Percentiles rank a stretch among this genome's conserved stretches.
Evolutionary conservation across 2,329 filamentous ascomycete species (phyloP).

Genomic region (Trichoderma simmonsii): DNA sequence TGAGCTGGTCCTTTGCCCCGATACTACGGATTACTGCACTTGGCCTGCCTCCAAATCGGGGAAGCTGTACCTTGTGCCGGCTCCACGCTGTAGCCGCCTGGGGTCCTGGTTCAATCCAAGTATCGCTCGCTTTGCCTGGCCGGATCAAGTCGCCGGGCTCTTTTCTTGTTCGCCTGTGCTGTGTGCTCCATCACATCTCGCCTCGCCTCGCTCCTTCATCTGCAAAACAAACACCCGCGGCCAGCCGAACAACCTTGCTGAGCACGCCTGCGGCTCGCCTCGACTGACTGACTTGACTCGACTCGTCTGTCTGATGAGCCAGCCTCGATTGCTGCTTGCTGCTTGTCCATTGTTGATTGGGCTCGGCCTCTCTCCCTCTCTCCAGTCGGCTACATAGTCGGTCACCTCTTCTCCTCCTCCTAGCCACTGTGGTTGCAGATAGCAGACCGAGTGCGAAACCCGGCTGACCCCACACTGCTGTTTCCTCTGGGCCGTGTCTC

Average conservation of each 20-base stretch:
- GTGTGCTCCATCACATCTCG: constrained; percentile 7
- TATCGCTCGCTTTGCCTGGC: constrained; percentile 2
- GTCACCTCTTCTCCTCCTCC: not conserved
- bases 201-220: not conserved
- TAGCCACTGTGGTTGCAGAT: not conserved
- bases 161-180: not conserved
- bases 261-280: not conserved
- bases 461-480: constrained; percentile 9
- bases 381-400: not conserved
- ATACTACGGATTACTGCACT: not conserved
- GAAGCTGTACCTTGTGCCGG: not conserved
- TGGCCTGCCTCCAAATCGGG: constrained; percentile 10
- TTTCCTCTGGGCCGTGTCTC: not conserved
- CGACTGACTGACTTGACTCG: not conserved
- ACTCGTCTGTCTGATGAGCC: not conserved
- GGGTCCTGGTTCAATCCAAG: constrained; percentile 8
- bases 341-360: constrained; percentile 5
- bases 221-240: constrained; percentile 4
- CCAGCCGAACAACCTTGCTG: constrained; percentile 3
- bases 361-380: not conserved
- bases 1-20: constrained; percentile 8
- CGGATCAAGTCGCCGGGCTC: not conserved
- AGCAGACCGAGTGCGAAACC: not conserved
- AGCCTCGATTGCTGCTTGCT: not conserved
- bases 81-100: constrained; percentile 16